Conservation (phyloP, 192 early-diverging fungal species). For the Podila verticillata region DNA sequence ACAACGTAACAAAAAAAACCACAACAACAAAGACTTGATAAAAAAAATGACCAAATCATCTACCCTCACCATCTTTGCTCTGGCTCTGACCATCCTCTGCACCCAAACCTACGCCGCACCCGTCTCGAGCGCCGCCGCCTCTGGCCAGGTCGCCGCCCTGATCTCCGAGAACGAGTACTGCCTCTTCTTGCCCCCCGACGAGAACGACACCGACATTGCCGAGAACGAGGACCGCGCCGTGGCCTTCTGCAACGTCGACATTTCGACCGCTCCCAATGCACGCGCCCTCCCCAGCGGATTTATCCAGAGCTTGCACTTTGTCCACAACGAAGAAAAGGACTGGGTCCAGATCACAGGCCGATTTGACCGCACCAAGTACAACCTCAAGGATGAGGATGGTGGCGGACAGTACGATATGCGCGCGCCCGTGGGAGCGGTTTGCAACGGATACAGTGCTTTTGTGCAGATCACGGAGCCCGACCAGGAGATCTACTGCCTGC, state of each 20-base stretch:
- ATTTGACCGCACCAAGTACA: slow-evolving; percentile 52
- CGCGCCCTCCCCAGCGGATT: slow-evolving; percentile 48
- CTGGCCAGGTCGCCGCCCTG: slow-evolving; percentile 28
- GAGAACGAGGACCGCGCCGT: slow-evolving; percentile 39
- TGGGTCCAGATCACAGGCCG: slow-evolving; percentile 66
- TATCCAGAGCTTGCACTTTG: slow-evolving; percentile 54
- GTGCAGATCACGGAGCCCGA: slow-evolving; percentile 59
- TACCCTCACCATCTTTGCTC: no score
- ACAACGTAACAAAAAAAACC: no score
- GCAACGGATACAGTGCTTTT: slow-evolving; percentile 51
- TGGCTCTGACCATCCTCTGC: no score
- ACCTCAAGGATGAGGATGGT: slow-evolving; percentile 49
- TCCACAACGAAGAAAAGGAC: slow-evolving; percentile 5
- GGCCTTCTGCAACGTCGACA: slow-evolving; percentile 30
- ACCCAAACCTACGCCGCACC: no score
- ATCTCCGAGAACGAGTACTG: slow-evolving; percentile 31
- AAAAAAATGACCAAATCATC: no score
- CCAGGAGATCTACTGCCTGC: slow-evolving; percentile 52
- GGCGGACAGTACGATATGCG: slow-evolving; percentile 63
- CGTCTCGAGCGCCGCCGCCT: no score
- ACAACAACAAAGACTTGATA: no score
- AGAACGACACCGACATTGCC: slow-evolving; percentile 21
- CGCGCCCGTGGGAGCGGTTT: slow-evolving; percentile 51
- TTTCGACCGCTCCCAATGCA: slow-evolving; percentile 52
- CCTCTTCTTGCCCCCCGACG: slow-evolving; percentile 32